phyloP scores from a whole-genome alignment of 2,329 filamentous ascomycete species.

The Nothopassalora personata region DNA sequence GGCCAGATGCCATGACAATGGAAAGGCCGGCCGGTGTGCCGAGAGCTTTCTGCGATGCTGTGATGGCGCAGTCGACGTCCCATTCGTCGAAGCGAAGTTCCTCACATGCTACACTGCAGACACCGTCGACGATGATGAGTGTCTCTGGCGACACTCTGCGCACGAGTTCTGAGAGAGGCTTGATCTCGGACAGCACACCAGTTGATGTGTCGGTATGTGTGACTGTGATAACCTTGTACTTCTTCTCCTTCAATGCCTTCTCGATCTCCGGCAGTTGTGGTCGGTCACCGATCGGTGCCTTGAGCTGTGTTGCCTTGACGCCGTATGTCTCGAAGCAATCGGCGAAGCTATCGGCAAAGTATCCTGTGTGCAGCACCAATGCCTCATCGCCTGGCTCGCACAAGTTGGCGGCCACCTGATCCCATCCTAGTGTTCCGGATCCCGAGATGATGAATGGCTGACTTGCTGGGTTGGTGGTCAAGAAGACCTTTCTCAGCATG shows the following conservation, averaged over 20 bases:
- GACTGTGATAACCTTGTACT: constrained; percentile 90
- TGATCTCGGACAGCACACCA: constrained; percentile 86
- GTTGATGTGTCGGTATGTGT: constrained; percentile 98
- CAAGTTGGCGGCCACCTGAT: constrained; percentile 89
- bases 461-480: constrained; percentile 72
- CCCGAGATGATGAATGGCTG: constrained; percentile 93
- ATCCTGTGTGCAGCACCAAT: constrained; percentile 89
- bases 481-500: constrained; percentile 88
- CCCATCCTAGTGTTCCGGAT: constrained; percentile 94
- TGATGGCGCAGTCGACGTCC: constrained; percentile 87
- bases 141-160: constrained; percentile 85
- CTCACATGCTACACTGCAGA: constrained; percentile 94
- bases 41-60: constrained; percentile 94
- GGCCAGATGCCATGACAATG: constrained; percentile 88
- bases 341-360: constrained; percentile 93
- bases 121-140: constrained; percentile 86
- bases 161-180: constrained; percentile 75
- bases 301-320: constrained; percentile 81
- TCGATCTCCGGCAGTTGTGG: constrained; percentile 85
- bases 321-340: constrained; percentile 90
- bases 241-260: constrained; percentile 78
- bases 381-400: constrained; percentile 84
- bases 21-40: constrained; percentile 90
- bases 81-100: constrained; percentile 95
- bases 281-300: constrained; percentile 79